Conservation (phyloP, 768 basidiomycete genomes). For the Mrakia gelida region DNA sequence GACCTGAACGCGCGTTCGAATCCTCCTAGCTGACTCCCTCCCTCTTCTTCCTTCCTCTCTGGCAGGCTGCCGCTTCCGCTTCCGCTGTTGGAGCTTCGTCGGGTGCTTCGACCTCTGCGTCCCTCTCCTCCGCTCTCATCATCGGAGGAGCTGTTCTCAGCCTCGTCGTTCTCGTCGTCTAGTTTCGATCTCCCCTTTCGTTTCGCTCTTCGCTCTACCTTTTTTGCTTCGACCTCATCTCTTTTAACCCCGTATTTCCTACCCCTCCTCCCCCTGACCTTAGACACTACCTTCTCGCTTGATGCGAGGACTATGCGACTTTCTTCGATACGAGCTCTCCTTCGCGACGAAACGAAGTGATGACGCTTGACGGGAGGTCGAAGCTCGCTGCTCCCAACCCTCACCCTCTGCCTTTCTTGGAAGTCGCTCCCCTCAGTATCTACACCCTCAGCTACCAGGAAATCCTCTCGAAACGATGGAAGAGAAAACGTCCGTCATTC, state of each 20-base stretch:
- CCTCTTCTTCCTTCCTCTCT: not conserved
- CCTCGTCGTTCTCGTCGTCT: not conserved
- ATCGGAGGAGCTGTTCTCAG: not conserved
- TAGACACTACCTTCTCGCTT: no score
- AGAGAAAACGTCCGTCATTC: not conserved
- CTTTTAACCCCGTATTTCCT: not conserved
- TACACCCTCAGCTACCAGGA: not conserved
- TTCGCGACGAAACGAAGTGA: no score
- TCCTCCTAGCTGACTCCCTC: not conserved
- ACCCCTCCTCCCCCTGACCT: not conserved
- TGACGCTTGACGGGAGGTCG: no score
- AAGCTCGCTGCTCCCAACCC: not conserved
- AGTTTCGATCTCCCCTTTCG: not conserved
- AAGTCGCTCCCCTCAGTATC: not conserved
- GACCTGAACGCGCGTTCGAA: not conserved
- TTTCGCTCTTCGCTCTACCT: not conserved
- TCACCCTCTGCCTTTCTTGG: no score
- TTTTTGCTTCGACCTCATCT: not conserved
- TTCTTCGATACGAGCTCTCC: no score
- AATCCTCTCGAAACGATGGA: not conserved
- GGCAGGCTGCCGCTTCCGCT: not conserved
- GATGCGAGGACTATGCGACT: no score
- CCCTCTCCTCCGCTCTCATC: constrained; percentile 8
- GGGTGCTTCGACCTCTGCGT: not conserved
- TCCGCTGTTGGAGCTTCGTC: not conserved